A percentile compares a stretch with the other conserved stretches of the same genome.
These are phyloP conservation scores for Phytophthora chlamydospora DNA, from an alignment of 352 stramenopile species.

Conservation along the genomic window DNA sequence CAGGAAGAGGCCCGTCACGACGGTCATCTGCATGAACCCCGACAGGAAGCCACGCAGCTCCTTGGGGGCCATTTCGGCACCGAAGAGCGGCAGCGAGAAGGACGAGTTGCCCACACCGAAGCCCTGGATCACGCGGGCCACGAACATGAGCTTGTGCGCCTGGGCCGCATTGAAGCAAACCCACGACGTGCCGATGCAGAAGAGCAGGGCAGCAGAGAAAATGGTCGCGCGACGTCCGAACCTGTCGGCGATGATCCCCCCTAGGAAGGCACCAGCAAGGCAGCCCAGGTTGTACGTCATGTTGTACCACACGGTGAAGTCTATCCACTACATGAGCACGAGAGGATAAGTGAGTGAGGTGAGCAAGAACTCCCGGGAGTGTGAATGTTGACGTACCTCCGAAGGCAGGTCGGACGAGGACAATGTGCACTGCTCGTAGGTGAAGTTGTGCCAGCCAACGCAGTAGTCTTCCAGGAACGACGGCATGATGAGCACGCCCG, in stretches of 20 bases:
- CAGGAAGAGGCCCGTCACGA: conserved; percentile 33
- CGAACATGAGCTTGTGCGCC: conserved; percentile 18
- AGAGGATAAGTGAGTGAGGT: too few species aligned
- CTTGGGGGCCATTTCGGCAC: conserved; percentile 37
- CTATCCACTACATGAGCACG: too few species aligned
- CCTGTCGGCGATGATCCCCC: conserved; percentile 26
- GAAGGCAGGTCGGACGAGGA: conserved; percentile 10
- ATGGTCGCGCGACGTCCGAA: conserved; percentile 30
- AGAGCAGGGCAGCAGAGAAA: conserved; percentile 32
- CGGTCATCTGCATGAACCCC: conserved; percentile 40
- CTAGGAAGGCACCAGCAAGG: conserved; percentile 30
- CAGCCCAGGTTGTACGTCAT: conserved; percentile 34
- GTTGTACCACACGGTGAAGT: conserved; percentile 39
- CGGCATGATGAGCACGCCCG: conserved; percentile 34
- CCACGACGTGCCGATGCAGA: conserved; percentile 30
- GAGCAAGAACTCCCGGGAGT: too few species aligned
- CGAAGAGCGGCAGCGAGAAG: conserved; percentile 40
- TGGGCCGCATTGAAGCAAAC: conserved; percentile 20
- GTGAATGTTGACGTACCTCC: not conserved
- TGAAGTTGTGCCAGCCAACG: conserved; percentile 33
- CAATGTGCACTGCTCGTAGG: conserved; percentile 32
- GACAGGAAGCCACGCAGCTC: conserved; percentile 32
- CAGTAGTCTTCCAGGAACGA: conserved; percentile 41
- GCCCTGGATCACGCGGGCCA: conserved; percentile 32
- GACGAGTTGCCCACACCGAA: conserved; percentile 34